Evolutionary conservation across 179 eudicot genomes (phyloP), one percentile per base, ranked within the genome.

Genomic region (Beta lomatogona): DNA sequence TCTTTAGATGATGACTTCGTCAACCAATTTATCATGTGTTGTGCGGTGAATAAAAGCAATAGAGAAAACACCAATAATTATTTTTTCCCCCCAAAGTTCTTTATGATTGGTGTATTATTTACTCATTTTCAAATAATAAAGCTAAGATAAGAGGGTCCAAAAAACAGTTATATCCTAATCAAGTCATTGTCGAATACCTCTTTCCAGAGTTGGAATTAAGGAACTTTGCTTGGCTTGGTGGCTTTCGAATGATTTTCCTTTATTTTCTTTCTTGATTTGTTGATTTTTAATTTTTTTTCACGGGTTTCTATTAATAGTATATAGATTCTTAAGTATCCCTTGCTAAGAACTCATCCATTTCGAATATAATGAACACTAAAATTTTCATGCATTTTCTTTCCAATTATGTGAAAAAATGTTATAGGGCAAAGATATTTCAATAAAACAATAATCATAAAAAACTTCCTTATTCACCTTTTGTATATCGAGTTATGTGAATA

Each of bases 181-280:
- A 72, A 53, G 60, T 72, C 76, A 53, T 53, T 11, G 25, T 72
- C 61, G 61, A 72, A 72, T 72, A 52, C 76, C 44, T 72, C 60
- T 72, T 72, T 72, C 61, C 76, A 52, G 25, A 72, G 61, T 72
- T 46, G 76, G 76, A 71, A 36, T 36, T 36, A 36, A 18, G 50
- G 11, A 72, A 12, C 76, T 53, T 72, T 72, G 76, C 61, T 72
- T 72, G 44, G n/a, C n/a, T 5, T 53, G 45, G 76, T 53, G 18
- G n/a, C 76, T 72, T 72, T 72, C 19, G 76, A 52, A 53, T 72
- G 19, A 21, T 25, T 71, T 53, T 50, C 50, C 58, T 71, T 71
- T 50, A 21, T 71, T 10, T 71, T 16, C 11, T 48, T 71, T 71
- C 11, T 46, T 11, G 10, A 2, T n/a, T 67, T n/a, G 5, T 48